Conservation (phyloP, 257 asterid species). For the Solanum neorickii region DNA sequence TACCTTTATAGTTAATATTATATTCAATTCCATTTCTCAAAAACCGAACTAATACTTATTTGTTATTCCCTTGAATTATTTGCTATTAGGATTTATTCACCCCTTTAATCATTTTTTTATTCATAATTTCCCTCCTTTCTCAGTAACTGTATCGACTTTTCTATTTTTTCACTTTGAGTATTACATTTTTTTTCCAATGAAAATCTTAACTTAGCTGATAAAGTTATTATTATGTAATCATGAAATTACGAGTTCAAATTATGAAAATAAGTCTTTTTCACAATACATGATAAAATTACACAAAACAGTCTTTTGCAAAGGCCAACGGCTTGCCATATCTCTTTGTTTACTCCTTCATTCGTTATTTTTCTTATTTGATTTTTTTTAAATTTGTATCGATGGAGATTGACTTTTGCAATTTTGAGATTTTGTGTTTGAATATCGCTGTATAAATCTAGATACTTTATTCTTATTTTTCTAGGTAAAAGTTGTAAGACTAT, state of each 20-base stretch:
- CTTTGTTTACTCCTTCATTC: background rate
- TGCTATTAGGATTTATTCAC: no score
- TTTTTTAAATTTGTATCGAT: background rate
- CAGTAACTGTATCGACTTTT: background rate
- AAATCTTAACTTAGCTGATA: background rate
- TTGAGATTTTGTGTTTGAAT: background rate
- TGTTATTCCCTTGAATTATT: no score
- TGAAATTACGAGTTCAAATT: no score
- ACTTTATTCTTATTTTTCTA: background rate
- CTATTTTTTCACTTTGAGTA: no score
- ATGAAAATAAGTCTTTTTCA: no score
- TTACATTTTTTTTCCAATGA: no score
- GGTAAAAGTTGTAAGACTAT: background rate
- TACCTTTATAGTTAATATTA: background rate
- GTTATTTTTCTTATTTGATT: no score
- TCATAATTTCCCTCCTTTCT: no score
- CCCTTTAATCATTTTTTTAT: no score
- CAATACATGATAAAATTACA: no score
- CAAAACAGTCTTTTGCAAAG: no score
- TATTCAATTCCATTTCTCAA: background rate
- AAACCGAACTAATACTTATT: background rate
- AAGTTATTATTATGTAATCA: background rate
- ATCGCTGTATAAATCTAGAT: background rate
- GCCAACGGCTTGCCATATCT: rapidly evolving
- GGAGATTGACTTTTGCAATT: background rate